Percentiles rank a stretch among this genome's conserved stretches.
phyloP scores from a whole-genome alignment of 2,329 filamentous ascomycete species.

The Penicillium capsulatum region DNA sequence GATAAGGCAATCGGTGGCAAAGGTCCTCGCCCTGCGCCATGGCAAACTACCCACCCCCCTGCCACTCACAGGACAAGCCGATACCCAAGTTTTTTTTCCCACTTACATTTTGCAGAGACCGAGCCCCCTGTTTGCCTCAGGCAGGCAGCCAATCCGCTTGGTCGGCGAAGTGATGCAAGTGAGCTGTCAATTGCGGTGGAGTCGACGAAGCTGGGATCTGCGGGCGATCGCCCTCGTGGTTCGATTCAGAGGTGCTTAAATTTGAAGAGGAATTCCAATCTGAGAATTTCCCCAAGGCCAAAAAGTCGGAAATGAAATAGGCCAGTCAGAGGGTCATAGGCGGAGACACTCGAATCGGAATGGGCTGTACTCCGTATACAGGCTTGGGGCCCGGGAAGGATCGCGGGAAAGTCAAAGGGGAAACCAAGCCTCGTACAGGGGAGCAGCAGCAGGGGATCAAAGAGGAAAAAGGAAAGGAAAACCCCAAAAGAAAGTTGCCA shows the following conservation, averaged over 20 bases:
- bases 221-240: constrained; percentile 23
- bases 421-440: not conserved
- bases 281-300: not conserved
- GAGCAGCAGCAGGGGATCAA: constrained; percentile 2
- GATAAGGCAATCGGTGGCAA: constrained; percentile 12
- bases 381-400: too few relatives aligned
- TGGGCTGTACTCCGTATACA: too few relatives aligned
- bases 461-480: constrained; percentile 2
- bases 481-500: constrained; percentile 16
- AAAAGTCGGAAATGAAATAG: not conserved
- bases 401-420: not conserved
- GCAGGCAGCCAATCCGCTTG: constrained; percentile 26
- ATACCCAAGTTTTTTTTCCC: constrained; percentile 1
- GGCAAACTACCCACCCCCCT: constrained; percentile 1
- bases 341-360: too few relatives aligned
- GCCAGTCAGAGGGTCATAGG: not conserved
- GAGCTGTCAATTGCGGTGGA: constrained; percentile 27
- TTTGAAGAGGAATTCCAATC: too few relatives aligned
- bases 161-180: constrained; percentile 25
- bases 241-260: not conserved
- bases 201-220: constrained; percentile 20
- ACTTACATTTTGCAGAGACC: constrained; percentile 11
- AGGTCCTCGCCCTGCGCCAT: constrained; percentile 9
- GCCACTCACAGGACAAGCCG: not conserved
- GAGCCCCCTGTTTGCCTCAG: constrained; percentile 24